Percentiles rank a stretch among this genome's conserved stretches.
phyloP scores from a whole-genome alignment of 2,329 filamentous ascomycete species.

The Hypoxylon sp. region DNA sequence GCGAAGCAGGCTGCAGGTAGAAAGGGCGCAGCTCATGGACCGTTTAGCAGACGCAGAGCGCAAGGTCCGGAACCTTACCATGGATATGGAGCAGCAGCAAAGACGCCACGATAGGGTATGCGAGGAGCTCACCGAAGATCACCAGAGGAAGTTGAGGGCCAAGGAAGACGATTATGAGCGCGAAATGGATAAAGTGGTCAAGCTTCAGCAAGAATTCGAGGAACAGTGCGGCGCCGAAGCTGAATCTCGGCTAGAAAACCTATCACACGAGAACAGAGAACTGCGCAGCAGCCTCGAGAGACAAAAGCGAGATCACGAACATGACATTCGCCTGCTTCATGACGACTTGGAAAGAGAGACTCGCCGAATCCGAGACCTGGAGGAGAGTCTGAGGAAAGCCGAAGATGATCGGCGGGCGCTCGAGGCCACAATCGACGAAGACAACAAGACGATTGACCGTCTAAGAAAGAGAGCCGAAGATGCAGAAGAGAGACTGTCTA shows the following conservation, averaged over 20 bases:
- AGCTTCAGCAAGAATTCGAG: conserved; percentile 58
- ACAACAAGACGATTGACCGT: conserved; percentile 42
- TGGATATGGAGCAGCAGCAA: conserved; percentile 54
- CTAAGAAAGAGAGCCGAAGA: conserved; percentile 43
- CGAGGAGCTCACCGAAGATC: conserved; percentile 43
- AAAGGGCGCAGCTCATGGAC: conserved; percentile 62
- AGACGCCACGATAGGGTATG: conserved; percentile 44
- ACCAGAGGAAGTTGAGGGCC: conserved; percentile 63
- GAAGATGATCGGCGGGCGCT: conserved; percentile 35
- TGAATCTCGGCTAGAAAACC: conserved; percentile 40
- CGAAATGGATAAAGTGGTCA: conserved; percentile 63
- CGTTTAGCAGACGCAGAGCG: conserved; percentile 71
- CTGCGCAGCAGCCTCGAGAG: conserved; percentile 61
- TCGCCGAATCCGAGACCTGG: conserved; percentile 56
- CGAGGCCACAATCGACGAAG: conserved; percentile 39
- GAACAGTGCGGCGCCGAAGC: conserved; percentile 46
- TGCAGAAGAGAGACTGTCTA: conserved; percentile 43
- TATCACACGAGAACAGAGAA: conserved; percentile 71
- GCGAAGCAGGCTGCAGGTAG: conserved; percentile 55
- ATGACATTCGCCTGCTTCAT: conserved; percentile 50
- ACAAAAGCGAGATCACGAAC: conserved; percentile 57
- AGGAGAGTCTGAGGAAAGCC: conserved; percentile 52
- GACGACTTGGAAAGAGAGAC: conserved; percentile 64
- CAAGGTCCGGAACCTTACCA: conserved; percentile 56
- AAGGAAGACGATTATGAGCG: conserved; percentile 53